Percentiles rank a stretch among this genome's conserved stretches.
These are phyloP conservation scores for Physcia stellaris DNA, from an alignment of 495 filamentous ascomycete species.

Conservation along the genomic window DNA sequence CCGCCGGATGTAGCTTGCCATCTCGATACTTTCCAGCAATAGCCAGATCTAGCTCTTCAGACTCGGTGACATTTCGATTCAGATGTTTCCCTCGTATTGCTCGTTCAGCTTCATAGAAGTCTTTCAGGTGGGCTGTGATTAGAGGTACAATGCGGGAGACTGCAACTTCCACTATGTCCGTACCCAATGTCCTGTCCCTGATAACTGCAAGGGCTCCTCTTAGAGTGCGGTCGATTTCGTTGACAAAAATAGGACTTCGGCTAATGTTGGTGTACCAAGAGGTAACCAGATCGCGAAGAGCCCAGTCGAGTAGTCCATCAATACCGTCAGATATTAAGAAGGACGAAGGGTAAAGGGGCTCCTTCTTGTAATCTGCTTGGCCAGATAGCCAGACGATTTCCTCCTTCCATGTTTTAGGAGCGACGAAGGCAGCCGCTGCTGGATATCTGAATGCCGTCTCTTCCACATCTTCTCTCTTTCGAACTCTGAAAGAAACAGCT, in stretches of 20 bases:
- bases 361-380: constrained; percentile 32
- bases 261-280: constrained; percentile 87
- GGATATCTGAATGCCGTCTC: constrained; percentile 25
- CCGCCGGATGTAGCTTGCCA: constrained; percentile 81
- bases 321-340: constrained; percentile 66
- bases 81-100: constrained; percentile 75
- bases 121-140: constrained; percentile 77
- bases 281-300: constrained; percentile 72
- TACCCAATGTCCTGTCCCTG: constrained; percentile 48
- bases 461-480: constrained; percentile 29
- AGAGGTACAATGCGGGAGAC: constrained; percentile 77
- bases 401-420: constrained; percentile 47
- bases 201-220: constrained; percentile 60
- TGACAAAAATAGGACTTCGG: constrained; percentile 58
- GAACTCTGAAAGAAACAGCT: constrained; percentile 46
- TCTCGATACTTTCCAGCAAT: constrained; percentile 86
- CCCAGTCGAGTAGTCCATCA: constrained; percentile 63
- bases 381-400: constrained; percentile 49
- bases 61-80: constrained; percentile 83
- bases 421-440: constrained; percentile 45
- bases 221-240: constrained; percentile 72
- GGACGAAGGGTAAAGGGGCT: constrained; percentile 63
- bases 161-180: constrained; percentile 69
- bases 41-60: constrained; percentile 85
- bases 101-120: constrained; percentile 84